phyloP scores from a whole-genome alignment of 2,329 filamentous ascomycete genomes.

The Alternaria longipes region DNA sequence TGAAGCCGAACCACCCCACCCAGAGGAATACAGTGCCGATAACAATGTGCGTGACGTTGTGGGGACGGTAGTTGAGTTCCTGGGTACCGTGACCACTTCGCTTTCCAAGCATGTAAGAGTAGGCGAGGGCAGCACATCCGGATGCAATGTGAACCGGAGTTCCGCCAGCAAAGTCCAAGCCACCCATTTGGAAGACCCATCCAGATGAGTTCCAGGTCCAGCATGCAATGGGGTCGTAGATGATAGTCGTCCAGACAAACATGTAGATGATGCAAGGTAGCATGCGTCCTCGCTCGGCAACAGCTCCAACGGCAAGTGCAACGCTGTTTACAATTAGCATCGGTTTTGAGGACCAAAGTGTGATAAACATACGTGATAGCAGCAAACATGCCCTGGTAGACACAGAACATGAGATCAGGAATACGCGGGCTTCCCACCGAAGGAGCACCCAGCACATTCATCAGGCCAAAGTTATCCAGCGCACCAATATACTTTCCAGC shows the following conservation, averaged over 20 bases:
- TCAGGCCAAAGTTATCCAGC: conserved; percentile 81
- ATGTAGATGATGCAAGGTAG: conserved; percentile 90
- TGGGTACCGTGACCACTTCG: conserved; percentile 84
- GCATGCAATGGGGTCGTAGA: conserved; percentile 93
- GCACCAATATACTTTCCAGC: conserved; percentile 80
- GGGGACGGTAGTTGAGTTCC: conserved; percentile 89
- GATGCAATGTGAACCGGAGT: conserved; percentile 91
- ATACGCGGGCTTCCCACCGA: conserved; percentile 77
- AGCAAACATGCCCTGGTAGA: conserved; percentile 91
- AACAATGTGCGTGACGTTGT: conserved; percentile 92
- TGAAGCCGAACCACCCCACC: conserved; percentile 97
- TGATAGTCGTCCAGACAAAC: conserved; percentile 88
- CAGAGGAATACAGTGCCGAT: conserved; percentile 93
- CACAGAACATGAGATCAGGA: conserved; percentile 83
- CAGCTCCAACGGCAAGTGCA: conserved; percentile 82
- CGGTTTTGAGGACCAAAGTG: background rate
- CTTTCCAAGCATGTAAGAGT: conserved; percentile 91
- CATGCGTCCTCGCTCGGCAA: conserved; percentile 87
- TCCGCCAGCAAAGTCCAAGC: conserved; percentile 87
- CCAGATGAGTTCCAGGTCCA: conserved; percentile 91
- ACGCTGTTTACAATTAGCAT: conserved; percentile 61
- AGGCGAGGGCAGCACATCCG: conserved; percentile 83
- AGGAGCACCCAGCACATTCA: conserved; percentile 75
- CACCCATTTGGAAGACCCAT: conserved; percentile 82
- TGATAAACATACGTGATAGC: conserved; percentile 78